These are phyloP conservation scores for Daldinia concentrica DNA, from an alignment of 495 filamentous ascomycete genomes.

Conservation along the genomic window DNA sequence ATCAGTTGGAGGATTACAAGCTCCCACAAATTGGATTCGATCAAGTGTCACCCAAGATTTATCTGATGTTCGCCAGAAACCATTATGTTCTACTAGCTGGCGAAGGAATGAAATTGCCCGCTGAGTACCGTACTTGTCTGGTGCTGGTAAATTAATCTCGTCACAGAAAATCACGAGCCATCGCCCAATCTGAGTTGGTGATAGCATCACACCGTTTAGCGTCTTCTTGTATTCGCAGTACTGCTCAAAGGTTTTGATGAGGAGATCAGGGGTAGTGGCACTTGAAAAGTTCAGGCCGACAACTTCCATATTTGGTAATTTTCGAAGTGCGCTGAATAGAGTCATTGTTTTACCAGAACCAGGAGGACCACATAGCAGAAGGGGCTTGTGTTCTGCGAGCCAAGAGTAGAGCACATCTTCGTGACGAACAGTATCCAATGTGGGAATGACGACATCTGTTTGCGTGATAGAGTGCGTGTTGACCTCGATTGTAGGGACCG, in stretches of 20 bases:
- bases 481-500: slow-evolving; percentile 93
- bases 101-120: slow-evolving; percentile 95
- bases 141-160: slow-evolving; percentile 98
- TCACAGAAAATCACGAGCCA: slow-evolving; percentile 99
- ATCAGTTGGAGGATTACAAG: slow-evolving; percentile 99
- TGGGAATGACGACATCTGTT: slow-evolving; percentile 97
- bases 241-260: slow-evolving; percentile 99
- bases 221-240: slow-evolving; percentile 99
- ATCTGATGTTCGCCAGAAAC: slow-evolving; percentile 97
- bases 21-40: slow-evolving; percentile 97
- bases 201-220: slow-evolving; percentile 92
- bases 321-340: slow-evolving; percentile 93
- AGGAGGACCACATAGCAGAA: slow-evolving; percentile 95
- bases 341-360: slow-evolving; percentile 99
- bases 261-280: slow-evolving; percentile 93
- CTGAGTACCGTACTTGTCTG: slow-evolving; percentile 97
- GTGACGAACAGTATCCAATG: slow-evolving; percentile 93
- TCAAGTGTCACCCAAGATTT: slow-evolving; percentile 98
- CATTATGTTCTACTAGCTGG: slow-evolving; percentile 97
- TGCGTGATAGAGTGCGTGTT: slow-evolving; percentile 97
- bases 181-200: slow-evolving; percentile 93
- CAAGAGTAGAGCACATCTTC: slow-evolving; percentile 98
- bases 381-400: slow-evolving; percentile 97
- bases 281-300: slow-evolving; percentile 99
- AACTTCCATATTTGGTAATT: slow-evolving; percentile 97